Evolutionary conservation across 768 basidiomycete genomes (phyloP), one percentile per base, ranked within the genome.

Genomic region (Tulasnella sp.): DNA sequence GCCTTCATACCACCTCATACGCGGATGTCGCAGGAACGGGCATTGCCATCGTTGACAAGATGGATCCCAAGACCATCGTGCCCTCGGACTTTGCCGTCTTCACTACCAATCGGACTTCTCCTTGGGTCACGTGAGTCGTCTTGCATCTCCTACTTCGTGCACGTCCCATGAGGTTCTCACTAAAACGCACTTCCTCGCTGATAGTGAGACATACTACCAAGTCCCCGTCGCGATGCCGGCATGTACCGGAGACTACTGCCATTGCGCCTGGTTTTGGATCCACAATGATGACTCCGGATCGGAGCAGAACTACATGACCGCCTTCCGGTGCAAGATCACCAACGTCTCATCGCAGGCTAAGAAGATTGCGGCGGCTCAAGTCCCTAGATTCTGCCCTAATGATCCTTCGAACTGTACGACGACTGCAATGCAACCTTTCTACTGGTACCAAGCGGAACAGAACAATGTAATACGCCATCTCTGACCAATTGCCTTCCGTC

Each of bases 11-110:
- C 0, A 75, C 70, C 0, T 80, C 78, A 0, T 48, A 76, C 0
- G 68, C 74, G 54, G 82, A 83, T 63, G 68, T 82, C 34, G 76
- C 74, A 51, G 83, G 84, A 10, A 86, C 84, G 66, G 80, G 78
- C 0, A 71, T 91, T 30, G 85, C 79, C 0, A 88, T 91, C 63
- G 78, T 84, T n/a, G 88, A 91, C 72, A 82, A 85, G 68, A 78
- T 70, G 63, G 73, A 87, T 63, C 78, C 75, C 1, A 70, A 67
- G 0, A 63, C 75, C 0, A 77, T 89, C 5, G 69, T 80, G 65
- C 85, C 85, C 0, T 78, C 75, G 45, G 84, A 87, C 70, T 83
- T 88, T 65, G 77, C 80, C 0, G 72, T 88, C 10, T 87, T 88
- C 68, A 83, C 80, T 59, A 77, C 86, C 11, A 87, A 87, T 66